These are phyloP conservation scores for Leccinum longicurvipes DNA, from an alignment of 768 basidiomycete species.

Conservation along the genomic window DNA sequence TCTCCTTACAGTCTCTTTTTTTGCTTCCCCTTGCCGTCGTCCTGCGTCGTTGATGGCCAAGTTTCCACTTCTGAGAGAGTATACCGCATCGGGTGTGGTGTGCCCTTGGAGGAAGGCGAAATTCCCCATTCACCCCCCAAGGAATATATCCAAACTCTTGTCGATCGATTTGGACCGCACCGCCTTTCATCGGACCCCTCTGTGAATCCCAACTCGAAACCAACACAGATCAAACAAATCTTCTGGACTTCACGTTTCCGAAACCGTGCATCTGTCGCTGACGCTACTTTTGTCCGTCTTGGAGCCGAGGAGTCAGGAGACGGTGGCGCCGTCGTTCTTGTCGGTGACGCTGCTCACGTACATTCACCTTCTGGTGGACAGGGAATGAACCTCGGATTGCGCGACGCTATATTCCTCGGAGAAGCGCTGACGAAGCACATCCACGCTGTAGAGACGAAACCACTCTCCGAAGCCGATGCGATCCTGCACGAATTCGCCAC, in stretches of 20 bases:
- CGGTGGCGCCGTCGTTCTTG: constrained; percentile 25
- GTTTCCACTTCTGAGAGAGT: constrained; percentile 13
- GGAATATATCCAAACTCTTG: constrained; percentile 42
- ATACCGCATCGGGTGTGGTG: constrained; percentile 41
- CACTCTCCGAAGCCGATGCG: constrained; percentile 23
- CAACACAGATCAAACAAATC: constrained; percentile 34
- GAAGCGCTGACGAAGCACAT: constrained; percentile 40
- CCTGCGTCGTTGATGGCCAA: constrained; percentile 14
- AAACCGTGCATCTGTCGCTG: constrained; percentile 43
- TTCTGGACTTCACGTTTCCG: constrained; percentile 49
- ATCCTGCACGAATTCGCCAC: constrained; percentile 36
- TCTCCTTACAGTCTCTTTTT: constrained; percentile 35
- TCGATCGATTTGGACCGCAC: constrained; percentile 40
- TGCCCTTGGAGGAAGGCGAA: constrained; percentile 34
- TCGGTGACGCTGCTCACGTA: constrained; percentile 52
- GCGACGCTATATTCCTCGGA: constrained; percentile 48
- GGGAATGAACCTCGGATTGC: constrained; percentile 59
- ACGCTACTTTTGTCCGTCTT: constrained; percentile 34
- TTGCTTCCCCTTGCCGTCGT: constrained; percentile 34
- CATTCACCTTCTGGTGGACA: constrained; percentile 56
- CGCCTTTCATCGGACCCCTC: constrained; percentile 34
- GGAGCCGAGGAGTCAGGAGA: constrained; percentile 4
- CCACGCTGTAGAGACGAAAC: constrained; percentile 4
- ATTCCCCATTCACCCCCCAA: constrained; percentile 37
- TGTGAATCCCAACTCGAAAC: constrained; percentile 28